Percentiles rank a stretch among this genome's conserved stretches.
Evolutionary conservation across 306 rosid genomes (phyloP).

Genomic region (Quercus ilex): DNA sequence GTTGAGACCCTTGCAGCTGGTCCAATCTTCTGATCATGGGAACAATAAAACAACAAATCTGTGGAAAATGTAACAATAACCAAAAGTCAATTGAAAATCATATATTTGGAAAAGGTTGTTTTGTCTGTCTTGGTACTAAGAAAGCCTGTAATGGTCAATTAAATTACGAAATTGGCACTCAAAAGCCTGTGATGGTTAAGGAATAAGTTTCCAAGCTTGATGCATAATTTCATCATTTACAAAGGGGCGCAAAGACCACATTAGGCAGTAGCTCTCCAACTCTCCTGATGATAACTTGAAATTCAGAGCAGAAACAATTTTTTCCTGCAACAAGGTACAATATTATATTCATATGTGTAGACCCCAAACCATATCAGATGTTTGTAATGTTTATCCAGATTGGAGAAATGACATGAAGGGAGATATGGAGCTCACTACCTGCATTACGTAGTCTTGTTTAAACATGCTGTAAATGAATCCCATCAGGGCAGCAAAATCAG

Average conservation of each 20-base stretch:
- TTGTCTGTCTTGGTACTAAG: no score
- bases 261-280: constrained; percentile 61
- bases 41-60: not conserved
- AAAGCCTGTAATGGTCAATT: no score
- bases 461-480: constrained; percentile 57
- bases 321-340: constrained; percentile 46
- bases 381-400: not conserved
- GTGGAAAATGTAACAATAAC: no score
- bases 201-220: constrained; percentile 62
- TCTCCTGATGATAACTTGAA: constrained; percentile 54
- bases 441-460: constrained; percentile 69
- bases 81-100: no score
- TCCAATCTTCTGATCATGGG: constrained; percentile 47
- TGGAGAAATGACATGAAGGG: constrained; percentile 1
- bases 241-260: constrained; percentile 77
- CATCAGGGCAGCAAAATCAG: constrained; percentile 52
- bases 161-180: not conserved
- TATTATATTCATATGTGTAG: not conserved
- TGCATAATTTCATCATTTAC: constrained; percentile 44
- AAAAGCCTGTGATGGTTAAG: constrained; percentile 14
- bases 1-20: constrained; percentile 79
- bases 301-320: constrained; percentile 56
- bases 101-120: no score
- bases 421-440: constrained; percentile 41
- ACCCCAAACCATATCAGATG: not conserved